Evolutionary conservation across 1,284 basidiomycete species (phyloP).

Genomic region (Porodaedalea pini): DNA sequence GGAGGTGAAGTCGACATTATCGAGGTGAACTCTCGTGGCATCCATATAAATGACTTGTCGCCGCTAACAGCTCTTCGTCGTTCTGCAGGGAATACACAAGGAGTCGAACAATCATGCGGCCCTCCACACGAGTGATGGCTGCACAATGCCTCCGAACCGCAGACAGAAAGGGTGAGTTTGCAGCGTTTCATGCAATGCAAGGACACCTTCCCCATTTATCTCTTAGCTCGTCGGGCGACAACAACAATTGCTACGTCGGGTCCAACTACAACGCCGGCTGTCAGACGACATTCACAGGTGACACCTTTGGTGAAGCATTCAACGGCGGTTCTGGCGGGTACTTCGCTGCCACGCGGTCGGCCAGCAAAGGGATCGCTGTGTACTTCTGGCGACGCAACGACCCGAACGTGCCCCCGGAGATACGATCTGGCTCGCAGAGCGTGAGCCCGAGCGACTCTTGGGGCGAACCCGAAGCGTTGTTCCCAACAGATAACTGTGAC

Average conservation of each 20-base stretch:
- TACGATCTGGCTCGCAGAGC: conserved; percentile 28
- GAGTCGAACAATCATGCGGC: conserved; percentile 44
- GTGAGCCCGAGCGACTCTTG: conserved; percentile 36
- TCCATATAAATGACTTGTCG: not conserved
- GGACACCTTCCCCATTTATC: not conserved
- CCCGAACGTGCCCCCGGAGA: conserved; percentile 37
- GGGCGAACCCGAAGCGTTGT: conserved; percentile 49
- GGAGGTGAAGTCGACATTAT: conserved; percentile 54
- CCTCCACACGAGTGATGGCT: conserved; percentile 49
- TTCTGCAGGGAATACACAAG: conserved; percentile 40
- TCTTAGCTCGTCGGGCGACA: conserved; percentile 31
- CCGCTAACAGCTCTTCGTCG: not conserved
- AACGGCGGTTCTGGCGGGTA: conserved; percentile 51
- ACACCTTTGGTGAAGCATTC: conserved; percentile 48
- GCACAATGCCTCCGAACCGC: conserved; percentile 39
- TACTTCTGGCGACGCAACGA: conserved; percentile 54
- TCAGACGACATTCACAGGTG: conserved; percentile 44
- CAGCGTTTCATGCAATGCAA: conserved; percentile 1
- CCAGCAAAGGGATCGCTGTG: conserved; percentile 39
- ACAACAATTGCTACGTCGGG: conserved; percentile 45
- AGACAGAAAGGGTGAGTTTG: conserved; percentile 43
- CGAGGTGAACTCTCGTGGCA: conserved; percentile 34
- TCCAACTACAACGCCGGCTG: conserved; percentile 59
- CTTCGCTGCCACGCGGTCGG: conserved; percentile 42
- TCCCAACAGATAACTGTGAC: conserved; percentile 44